phyloP scores from a whole-genome alignment of 225 moss, liverwort and hornwort species.

The Straminergon stramineum region DNA sequence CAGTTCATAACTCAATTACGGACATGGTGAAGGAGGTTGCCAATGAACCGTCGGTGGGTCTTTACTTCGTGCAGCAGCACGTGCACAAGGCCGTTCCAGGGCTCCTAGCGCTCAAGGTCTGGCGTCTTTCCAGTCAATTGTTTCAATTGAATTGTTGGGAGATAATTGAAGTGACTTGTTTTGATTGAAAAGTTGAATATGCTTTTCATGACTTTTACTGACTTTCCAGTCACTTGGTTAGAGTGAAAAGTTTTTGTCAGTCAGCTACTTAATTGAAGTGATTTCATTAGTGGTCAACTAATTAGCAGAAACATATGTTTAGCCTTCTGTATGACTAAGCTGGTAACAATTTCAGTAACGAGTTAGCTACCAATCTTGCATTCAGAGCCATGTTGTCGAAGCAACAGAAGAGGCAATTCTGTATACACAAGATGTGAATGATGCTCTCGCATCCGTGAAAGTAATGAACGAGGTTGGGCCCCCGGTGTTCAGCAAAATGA shows the following conservation, averaged over 20 bases:
- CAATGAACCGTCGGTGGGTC: constrained; percentile 91
- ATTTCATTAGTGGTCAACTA: background rate
- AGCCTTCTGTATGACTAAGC: background rate
- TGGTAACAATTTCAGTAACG: background rate
- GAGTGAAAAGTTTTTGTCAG: background rate
- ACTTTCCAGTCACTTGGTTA: background rate
- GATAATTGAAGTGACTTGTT: background rate
- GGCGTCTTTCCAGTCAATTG: background rate
- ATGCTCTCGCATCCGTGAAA: constrained; percentile 73
- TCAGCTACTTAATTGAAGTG: background rate
- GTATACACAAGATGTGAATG: constrained; percentile 76
- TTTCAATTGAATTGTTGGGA: background rate
- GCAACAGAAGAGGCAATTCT: constrained; percentile 50
- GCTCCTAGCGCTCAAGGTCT: constrained; percentile 76
- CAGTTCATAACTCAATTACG: constrained; percentile 78
- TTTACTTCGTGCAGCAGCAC: constrained; percentile 99
- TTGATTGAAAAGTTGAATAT: background rate
- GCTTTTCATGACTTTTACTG: background rate
- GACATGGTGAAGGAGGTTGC: constrained; percentile 86
- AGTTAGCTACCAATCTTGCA: background rate
- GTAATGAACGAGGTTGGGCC: constrained; percentile 85
- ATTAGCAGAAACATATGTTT: background rate
- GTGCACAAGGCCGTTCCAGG: constrained; percentile 96
- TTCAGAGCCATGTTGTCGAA: constrained; percentile 71
- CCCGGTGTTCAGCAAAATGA: constrained; percentile 80